Percentiles rank a stretch among this genome's conserved stretches.
Conservation (phyloP, 169 alveolate species). For the Toxoplasma gondii region DNA sequence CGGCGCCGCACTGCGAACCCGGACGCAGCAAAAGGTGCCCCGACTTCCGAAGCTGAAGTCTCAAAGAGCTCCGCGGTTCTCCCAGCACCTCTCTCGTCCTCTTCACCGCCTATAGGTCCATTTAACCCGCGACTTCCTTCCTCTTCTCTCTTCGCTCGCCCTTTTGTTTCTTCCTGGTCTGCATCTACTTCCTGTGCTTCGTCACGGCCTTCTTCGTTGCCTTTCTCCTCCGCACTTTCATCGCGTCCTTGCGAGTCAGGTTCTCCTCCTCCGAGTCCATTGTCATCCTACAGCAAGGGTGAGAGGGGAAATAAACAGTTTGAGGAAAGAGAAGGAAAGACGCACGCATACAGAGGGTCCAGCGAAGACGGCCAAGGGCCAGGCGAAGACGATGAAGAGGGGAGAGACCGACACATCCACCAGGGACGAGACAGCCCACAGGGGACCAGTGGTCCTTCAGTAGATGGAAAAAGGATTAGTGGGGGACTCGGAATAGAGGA, state of each 20-base stretch:
- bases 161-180: background rate
- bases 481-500: too few relatives aligned
- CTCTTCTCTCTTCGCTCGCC: background rate
- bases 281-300: too few relatives aligned
- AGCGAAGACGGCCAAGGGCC: background rate
- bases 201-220: background rate
- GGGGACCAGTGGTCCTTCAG: too few relatives aligned
- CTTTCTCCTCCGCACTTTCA: background rate
- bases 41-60: background rate
- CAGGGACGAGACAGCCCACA: too few relatives aligned
- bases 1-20: background rate
- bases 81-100: background rate
- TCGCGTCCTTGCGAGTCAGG: background rate
- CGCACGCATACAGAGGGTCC: too few relatives aligned
- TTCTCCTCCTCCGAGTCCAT: too few relatives aligned
- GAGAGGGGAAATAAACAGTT: too few relatives aligned
- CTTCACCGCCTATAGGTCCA: too few relatives aligned
- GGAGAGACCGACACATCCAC: background rate
- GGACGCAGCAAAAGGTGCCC: too few relatives aligned
- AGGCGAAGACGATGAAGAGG: background rate
- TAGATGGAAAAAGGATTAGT: too few relatives aligned
- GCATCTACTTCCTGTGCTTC: background rate
- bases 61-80: background rate
- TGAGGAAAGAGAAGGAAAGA: too few relatives aligned
- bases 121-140: background rate